Conservation (phyloP, 352 stramenopile species). For the Globisporangium canariense region DNA sequence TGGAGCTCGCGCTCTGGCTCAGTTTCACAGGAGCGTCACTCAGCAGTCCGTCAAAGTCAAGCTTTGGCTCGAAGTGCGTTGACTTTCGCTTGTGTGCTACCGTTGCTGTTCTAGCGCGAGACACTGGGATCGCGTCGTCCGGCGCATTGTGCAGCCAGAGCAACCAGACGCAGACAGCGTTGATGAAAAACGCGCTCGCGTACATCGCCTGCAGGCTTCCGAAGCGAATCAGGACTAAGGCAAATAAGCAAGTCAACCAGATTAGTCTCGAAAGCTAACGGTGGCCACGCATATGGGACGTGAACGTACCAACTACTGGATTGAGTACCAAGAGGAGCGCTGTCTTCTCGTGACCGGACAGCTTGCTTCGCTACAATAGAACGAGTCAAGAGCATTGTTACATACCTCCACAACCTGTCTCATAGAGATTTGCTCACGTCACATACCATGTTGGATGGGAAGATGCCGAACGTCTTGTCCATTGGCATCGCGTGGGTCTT, state of each 20-base stretch:
- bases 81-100: not conserved
- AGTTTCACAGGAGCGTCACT: not conserved
- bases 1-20: not conserved
- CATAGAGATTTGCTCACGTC: not conserved
- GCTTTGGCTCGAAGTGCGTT: constrained; percentile 3
- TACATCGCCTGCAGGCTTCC: constrained; percentile 25
- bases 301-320: constrained; percentile 30
- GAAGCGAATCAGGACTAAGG: constrained; percentile 44
- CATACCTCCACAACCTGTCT: too few relatives aligned
- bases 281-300: too few relatives aligned
- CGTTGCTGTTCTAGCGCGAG: not conserved
- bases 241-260: not conserved
- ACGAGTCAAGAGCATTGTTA: not conserved
- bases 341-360: constrained; percentile 21
- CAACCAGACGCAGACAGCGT: constrained; percentile 36
- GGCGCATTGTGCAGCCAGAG: constrained; percentile 33
- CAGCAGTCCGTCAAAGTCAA: constrained; percentile 1
- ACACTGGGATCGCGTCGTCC: not conserved
- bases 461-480: constrained; percentile 8
- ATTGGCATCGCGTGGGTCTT: not conserved
- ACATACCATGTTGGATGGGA: constrained; percentile 17
- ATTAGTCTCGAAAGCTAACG: not conserved
- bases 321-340: constrained; percentile 39
- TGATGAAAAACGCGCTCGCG: constrained; percentile 32
- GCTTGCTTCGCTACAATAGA: constrained; percentile 9